Conservation (phyloP, 257 asterid species). For the Scutellaria galericulata region DNA sequence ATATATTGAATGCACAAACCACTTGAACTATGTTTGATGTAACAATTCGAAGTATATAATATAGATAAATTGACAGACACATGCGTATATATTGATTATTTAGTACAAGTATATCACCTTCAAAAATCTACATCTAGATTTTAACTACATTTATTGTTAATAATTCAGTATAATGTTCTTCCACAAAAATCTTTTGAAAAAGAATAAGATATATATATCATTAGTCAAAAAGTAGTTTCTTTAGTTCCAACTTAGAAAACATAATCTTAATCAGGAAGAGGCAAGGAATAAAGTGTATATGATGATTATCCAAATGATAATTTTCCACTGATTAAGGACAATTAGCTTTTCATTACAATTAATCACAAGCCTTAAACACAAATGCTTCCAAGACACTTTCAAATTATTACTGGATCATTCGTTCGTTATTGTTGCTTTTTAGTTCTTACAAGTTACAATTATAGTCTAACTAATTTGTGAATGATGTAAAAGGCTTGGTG, state of each 20-base stretch:
- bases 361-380: constrained; percentile 6
- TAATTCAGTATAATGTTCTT: too few species aligned
- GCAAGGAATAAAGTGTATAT: constrained; percentile 33
- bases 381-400: constrained; percentile 19
- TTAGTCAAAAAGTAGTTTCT: not conserved
- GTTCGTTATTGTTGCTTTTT: constrained; percentile 12
- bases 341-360: constrained; percentile 3
- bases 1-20: too few species aligned
- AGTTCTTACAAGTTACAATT: not conserved
- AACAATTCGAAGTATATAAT: too few species aligned
- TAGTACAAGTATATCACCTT: too few species aligned
- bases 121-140: too few species aligned
- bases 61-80: too few species aligned
- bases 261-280: constrained; percentile 13
- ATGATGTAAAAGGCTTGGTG: constrained; percentile 2
- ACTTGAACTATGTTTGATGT: too few species aligned
- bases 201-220: not conserved
- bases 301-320: constrained; percentile 40
- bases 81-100: too few species aligned
- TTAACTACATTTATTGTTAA: too few species aligned
- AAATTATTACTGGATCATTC: constrained; percentile 30
- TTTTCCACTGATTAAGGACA: constrained; percentile 36
- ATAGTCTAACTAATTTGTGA: not conserved
- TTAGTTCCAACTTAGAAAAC: constrained; percentile 28
- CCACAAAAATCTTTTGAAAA: not conserved